These are phyloP conservation scores for Tephrocybe sp. DNA, from an alignment of 768 basidiomycete species.

Conservation along the genomic window DNA sequence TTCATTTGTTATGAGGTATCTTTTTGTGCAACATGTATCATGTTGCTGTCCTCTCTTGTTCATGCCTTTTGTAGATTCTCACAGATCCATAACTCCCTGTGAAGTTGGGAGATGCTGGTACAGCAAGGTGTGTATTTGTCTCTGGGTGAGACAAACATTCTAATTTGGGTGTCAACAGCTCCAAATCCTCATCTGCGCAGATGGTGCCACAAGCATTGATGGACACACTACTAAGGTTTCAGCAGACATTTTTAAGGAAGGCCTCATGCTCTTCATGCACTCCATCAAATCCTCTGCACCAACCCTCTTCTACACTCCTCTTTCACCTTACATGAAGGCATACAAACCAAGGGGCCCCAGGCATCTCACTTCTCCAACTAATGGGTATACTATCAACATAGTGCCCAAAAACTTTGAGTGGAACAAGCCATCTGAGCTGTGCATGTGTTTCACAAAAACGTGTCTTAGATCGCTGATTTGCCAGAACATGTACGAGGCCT, in stretches of 20 bases:
- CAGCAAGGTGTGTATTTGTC: conserved; percentile 63
- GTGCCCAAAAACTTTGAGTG: conserved; percentile 96
- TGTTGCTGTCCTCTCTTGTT: too few species aligned
- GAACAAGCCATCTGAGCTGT: conserved; percentile 81
- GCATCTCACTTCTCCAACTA: conserved; percentile 23
- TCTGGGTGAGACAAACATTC: background rate
- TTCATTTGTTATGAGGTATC: too few species aligned
- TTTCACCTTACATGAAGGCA: conserved; percentile 79
- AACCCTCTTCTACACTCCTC: conserved; percentile 87
- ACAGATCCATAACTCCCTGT: too few species aligned
- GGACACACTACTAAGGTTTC: conserved; percentile 93
- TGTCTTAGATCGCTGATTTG: too few species aligned
- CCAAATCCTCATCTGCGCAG: conserved; percentile 93
- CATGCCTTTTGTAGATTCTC: too few species aligned
- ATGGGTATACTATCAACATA: conserved; percentile 61
- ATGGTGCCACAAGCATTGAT: conserved; percentile 94
- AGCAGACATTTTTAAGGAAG: conserved; percentile 93
- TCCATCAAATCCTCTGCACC: conserved; percentile 95
- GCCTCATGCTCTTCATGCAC: conserved; percentile 94
- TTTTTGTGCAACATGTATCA: too few species aligned
- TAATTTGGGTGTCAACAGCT: conserved; percentile 44
- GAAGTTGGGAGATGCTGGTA: conserved; percentile 98
- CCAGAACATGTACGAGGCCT: too few species aligned
- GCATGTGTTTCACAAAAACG: too few species aligned
- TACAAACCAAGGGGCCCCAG: conserved; percentile 48